Conservation (phyloP, 371 early-diverging fungal species). For the Rhizopus sp. region DNA sequence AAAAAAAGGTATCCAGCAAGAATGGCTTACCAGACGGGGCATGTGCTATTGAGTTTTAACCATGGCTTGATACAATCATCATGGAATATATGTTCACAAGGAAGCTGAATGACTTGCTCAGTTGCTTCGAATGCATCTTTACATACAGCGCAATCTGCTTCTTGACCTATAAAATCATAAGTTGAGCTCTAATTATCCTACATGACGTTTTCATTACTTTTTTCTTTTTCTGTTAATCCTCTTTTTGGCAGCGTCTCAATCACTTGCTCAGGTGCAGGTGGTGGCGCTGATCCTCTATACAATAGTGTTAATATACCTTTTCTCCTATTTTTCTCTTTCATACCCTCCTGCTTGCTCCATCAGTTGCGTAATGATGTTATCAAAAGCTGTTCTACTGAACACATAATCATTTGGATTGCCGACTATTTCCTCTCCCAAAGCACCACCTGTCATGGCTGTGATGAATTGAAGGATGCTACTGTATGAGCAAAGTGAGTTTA, state of each 20-base stretch:
- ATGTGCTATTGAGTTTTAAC: constrained; percentile 84
- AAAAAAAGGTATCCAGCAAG: background rate
- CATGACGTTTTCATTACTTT: constrained; percentile 25
- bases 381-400: constrained; percentile 62
- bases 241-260: constrained; percentile 57
- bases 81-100: constrained; percentile 87
- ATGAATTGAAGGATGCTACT: constrained; percentile 41
- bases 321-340: constrained; percentile 1
- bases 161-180: constrained; percentile 29
- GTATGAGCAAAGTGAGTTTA: background rate
- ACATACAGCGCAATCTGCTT: constrained; percentile 77
- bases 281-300: constrained; percentile 61
- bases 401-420: constrained; percentile 70
- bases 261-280: constrained; percentile 68
- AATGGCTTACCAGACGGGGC: constrained; percentile 86
- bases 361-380: constrained; percentile 78
- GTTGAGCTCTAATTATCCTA: background rate
- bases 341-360: constrained; percentile 74
- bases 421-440: constrained; percentile 37
- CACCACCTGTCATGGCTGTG: constrained; percentile 34
- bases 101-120: constrained; percentile 64
- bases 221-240: constrained; percentile 52
- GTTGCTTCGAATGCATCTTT: constrained; percentile 72
- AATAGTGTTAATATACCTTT: background rate
- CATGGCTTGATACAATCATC: constrained; percentile 87